phyloP scores from a whole-genome alignment of 257 asterid species.

The Euphrasia confusa region DNA sequence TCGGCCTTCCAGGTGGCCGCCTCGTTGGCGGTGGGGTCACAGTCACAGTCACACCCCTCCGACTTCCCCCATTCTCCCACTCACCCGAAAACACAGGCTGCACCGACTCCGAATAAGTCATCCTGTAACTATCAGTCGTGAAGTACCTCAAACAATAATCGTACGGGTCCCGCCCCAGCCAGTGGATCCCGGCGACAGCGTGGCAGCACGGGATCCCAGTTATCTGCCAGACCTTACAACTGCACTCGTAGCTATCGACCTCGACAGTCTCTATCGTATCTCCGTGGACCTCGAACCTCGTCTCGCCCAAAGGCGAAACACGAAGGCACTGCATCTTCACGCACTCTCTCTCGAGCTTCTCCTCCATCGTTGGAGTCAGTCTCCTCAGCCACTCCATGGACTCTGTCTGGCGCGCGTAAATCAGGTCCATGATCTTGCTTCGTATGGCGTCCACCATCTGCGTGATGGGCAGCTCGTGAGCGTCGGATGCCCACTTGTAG shows the following conservation, averaged over 20 bases:
- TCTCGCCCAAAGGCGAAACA: constrained; percentile 38
- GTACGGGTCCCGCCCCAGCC: constrained; percentile 48
- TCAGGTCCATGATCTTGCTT: constrained; percentile 60
- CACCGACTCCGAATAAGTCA: constrained; percentile 66
- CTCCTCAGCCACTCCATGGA: constrained; percentile 66
- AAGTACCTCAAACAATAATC: constrained; percentile 74
- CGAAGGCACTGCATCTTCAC: constrained; percentile 45
- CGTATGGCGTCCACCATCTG: constrained; percentile 88
- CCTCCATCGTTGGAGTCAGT: constrained; percentile 81
- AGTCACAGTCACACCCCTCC: constrained; percentile 40
- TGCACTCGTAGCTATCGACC: constrained; percentile 57
- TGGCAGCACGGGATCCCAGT: constrained; percentile 89
- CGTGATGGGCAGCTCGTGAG: constrained; percentile 86
- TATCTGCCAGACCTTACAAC: constrained; percentile 74
- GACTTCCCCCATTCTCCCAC: constrained; percentile 38
- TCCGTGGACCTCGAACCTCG: constrained; percentile 70
- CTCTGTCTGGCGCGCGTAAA: constrained; percentile 50
- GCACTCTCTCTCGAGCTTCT: constrained; percentile 61
- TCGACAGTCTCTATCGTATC: constrained; percentile 67
- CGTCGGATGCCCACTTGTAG: constrained; percentile 85
- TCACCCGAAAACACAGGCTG: constrained; percentile 54
- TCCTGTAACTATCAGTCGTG: constrained; percentile 56
- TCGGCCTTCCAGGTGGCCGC: constrained; percentile 92
- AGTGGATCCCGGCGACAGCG: constrained; percentile 58
- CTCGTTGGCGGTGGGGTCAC: constrained; percentile 95